Conservation (phyloP, 2,329 filamentous ascomycete species). For the Botryosphaeria dothidea region DNA sequence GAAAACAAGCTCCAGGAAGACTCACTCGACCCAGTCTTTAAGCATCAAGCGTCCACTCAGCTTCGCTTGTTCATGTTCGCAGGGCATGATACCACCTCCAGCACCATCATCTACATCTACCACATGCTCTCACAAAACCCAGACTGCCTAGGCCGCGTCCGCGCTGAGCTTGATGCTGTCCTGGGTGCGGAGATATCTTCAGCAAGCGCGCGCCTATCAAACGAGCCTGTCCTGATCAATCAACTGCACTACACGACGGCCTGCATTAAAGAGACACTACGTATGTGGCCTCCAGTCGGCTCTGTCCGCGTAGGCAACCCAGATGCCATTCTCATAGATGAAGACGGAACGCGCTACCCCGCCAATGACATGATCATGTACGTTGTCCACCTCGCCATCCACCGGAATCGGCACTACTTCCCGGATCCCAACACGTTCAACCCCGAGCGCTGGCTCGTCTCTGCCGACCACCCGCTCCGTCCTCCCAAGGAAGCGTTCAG, state of each 20-base stretch:
- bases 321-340: background rate
- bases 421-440: constrained; percentile 24
- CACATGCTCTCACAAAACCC: background rate
- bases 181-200: constrained; percentile 37
- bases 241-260: constrained; percentile 54
- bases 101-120: constrained; percentile 19
- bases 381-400: background rate
- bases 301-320: constrained; percentile 24
- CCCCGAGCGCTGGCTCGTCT: constrained; percentile 14
- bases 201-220: background rate
- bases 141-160: constrained; percentile 26
- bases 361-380: constrained; percentile 26
- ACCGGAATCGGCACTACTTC: background rate
- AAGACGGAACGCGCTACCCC: background rate
- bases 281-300: constrained; percentile 53
- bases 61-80: constrained; percentile 45
- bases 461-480: constrained; percentile 30
- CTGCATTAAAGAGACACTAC: constrained; percentile 55
- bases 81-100: constrained; percentile 44
- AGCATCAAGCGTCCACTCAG: constrained; percentile 17
- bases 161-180: constrained; percentile 54
- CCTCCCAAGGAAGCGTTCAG: constrained; percentile 32
- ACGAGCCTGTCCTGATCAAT: constrained; percentile 43
- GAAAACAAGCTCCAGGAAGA: constrained; percentile 27
- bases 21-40: constrained; percentile 25